phyloP scores from a whole-genome alignment of 2,329 filamentous ascomycete genomes.

The Penicillium capsulatum region DNA sequence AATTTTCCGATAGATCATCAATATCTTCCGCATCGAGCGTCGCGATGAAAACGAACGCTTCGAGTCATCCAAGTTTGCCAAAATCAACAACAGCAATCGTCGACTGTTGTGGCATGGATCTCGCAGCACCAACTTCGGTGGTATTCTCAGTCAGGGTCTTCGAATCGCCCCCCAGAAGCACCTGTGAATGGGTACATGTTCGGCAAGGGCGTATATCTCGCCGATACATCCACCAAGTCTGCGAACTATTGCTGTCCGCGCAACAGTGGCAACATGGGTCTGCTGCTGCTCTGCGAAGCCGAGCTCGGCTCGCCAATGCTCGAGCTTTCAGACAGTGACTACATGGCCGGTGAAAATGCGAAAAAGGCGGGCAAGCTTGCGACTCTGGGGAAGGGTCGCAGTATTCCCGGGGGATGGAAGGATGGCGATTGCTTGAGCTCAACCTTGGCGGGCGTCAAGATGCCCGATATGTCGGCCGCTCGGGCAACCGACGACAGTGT shows the following conservation, averaged over 20 bases:
- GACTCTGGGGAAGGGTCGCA: slow-evolving; percentile 66
- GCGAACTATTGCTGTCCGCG: slow-evolving; percentile 67
- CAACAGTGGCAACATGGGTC: slow-evolving; percentile 63
- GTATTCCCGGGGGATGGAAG: slow-evolving; percentile 66
- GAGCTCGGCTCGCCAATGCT: slow-evolving; percentile 74
- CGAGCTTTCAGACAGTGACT: slow-evolving; percentile 56
- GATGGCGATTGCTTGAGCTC: slow-evolving; percentile 65
- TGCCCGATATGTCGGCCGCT: slow-evolving; percentile 42
- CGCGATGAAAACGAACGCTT: slow-evolving; percentile 68
- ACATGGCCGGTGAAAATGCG: slow-evolving; percentile 61
- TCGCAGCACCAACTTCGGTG: slow-evolving; percentile 76
- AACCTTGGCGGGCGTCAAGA: slow-evolving; percentile 62
- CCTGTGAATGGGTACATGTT: slow-evolving; percentile 82
- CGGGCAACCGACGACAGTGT: background rate
- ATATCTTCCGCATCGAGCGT: slow-evolving; percentile 81
- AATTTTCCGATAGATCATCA: slow-evolving; percentile 48
- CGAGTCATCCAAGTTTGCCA: slow-evolving; percentile 51
- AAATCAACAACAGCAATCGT: slow-evolving; percentile 57
- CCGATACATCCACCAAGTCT: slow-evolving; percentile 79
- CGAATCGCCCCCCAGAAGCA: slow-evolving; percentile 80
- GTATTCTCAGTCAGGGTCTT: slow-evolving; percentile 80
- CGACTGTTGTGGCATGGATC: slow-evolving; percentile 86
- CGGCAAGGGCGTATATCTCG: slow-evolving; percentile 83
- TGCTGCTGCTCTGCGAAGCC: slow-evolving; percentile 79
- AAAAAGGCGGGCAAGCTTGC: slow-evolving; percentile 57